Evolutionary conservation across 1,139 yeast genomes (phyloP).

Genomic region (Candida tropicalis): DNA sequence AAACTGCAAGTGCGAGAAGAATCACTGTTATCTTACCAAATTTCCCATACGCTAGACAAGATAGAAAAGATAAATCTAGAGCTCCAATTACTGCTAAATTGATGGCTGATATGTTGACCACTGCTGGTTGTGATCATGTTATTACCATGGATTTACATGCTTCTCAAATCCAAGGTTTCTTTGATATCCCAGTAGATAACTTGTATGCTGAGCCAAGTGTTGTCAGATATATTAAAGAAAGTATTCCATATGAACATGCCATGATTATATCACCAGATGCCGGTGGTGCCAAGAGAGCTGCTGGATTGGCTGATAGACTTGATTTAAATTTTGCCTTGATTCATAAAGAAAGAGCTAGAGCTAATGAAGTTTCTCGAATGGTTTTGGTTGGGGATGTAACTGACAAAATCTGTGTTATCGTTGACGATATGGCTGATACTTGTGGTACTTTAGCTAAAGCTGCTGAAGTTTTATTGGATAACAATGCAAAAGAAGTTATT

Average conservation of each 20-base stretch:
- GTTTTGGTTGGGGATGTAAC: conserved; percentile 78
- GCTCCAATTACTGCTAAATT: conserved; percentile 83
- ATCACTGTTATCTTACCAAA: conserved; percentile 80
- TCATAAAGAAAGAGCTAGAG: conserved; percentile 80
- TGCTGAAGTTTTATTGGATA: conserved; percentile 60
- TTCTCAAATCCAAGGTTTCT: conserved; percentile 83
- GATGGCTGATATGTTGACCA: conserved; percentile 72
- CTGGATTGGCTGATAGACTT: conserved; percentile 74
- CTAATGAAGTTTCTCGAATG: conserved; percentile 77
- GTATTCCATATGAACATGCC: conserved; percentile 46
- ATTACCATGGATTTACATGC: conserved; percentile 86
- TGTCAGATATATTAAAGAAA: conserved; percentile 64
- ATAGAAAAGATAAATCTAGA: conserved; percentile 77
- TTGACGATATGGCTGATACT: conserved; percentile 86
- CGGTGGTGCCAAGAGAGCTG: conserved; percentile 85
- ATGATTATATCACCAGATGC: conserved; percentile 77
- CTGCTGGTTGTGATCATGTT: conserved; percentile 82
- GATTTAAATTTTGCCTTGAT: conserved; percentile 79
- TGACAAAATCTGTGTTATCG: conserved; percentile 66
- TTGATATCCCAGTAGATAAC: conserved; percentile 80
- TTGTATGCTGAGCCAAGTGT: conserved; percentile 81
- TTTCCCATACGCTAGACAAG: conserved; percentile 84
- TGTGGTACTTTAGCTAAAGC: conserved; percentile 83
- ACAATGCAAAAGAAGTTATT: conserved; percentile 72
- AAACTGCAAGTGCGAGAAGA: conserved; percentile 76